These are phyloP conservation scores for Alternaria gansuensis DNA, from an alignment of 2,329 filamentous ascomycete species.

Conservation along the genomic window DNA sequence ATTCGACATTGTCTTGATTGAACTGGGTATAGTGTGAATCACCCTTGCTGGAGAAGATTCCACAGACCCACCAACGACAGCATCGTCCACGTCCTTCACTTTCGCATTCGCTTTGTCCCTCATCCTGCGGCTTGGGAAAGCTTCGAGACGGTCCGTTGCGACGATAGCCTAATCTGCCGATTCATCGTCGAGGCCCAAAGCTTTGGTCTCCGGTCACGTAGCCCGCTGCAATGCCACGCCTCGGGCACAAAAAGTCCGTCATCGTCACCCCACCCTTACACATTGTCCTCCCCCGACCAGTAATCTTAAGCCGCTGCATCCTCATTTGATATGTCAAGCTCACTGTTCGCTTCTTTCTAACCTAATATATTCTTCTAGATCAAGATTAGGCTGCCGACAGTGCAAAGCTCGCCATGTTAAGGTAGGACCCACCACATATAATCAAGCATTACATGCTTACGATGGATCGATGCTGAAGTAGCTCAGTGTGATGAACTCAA, in stretches of 20 bases:
- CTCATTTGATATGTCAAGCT: background rate
- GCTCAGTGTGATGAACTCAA: constrained; percentile 52
- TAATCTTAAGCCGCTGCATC: constrained; percentile 5
- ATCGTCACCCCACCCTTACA: constrained; percentile 15
- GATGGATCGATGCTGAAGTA: constrained; percentile 21
- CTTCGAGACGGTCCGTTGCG: constrained; percentile 14
- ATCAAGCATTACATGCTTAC: constrained; percentile 14
- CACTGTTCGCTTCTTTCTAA: constrained; percentile 6
- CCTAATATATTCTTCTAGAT: constrained; percentile 19
- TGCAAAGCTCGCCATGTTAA: constrained; percentile 53
- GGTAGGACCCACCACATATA: constrained; percentile 30
- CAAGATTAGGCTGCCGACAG: constrained; percentile 46
- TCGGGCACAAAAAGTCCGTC: constrained; percentile 51
- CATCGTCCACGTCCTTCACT: constrained; percentile 18
- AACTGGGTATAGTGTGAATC: constrained; percentile 17
- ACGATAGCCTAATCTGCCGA: constrained; percentile 12
- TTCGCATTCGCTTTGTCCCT: constrained; percentile 21
- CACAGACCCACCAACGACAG: constrained; percentile 14
- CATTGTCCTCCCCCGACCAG: constrained; percentile 11
- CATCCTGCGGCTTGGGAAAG: constrained; percentile 12
- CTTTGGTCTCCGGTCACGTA: constrained; percentile 17
- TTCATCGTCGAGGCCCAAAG: constrained; percentile 22
- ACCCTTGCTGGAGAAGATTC: constrained; percentile 15
- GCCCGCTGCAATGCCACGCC: constrained; percentile 43
- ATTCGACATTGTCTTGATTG: background rate